Conservation (phyloP, 1,284 basidiomycete species). For the Ustilago lituana region DNA sequence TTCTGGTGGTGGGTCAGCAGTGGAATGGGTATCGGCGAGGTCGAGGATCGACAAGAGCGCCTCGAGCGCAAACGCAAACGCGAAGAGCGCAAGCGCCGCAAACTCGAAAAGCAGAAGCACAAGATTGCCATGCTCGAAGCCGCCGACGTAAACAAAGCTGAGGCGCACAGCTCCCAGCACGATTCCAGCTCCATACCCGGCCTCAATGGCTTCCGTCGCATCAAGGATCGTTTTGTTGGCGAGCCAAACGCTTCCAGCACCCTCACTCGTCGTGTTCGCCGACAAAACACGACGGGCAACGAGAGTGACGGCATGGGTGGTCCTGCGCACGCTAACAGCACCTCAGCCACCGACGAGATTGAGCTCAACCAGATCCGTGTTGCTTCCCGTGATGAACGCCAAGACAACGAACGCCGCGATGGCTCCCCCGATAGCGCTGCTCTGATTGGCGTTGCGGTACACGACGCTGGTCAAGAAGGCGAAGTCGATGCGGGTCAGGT, state of each 20-base stretch:
- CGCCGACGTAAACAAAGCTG: conserved; percentile 23
- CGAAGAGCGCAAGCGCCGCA: conserved; percentile 49
- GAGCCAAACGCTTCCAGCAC: conserved; percentile 25
- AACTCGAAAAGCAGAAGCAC: conserved; percentile 46
- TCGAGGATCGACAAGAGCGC: conserved; percentile 62
- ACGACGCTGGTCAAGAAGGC: conserved; percentile 9
- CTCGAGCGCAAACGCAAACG: conserved; percentile 49
- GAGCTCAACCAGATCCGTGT: conserved; percentile 43
- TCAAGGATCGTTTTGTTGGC: conserved; percentile 45
- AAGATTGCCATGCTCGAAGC: conserved; percentile 33
- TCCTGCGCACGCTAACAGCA: conserved; percentile 5
- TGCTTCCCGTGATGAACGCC: conserved; percentile 3
- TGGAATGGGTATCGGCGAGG: conserved; percentile 67
- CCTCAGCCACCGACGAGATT: conserved; percentile 24
- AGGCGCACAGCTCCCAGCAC: conserved; percentile 37
- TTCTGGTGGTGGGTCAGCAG: conserved; percentile 68
- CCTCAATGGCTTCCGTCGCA: conserved; percentile 41
- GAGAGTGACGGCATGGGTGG: conserved; percentile 10
- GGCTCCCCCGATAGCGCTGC: conserved; percentile 1
- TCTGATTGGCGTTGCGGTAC: conserved; percentile 19
- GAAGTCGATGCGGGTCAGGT: background rate
- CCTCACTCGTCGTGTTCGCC: conserved; percentile 33
- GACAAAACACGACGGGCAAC: conserved; percentile 12
- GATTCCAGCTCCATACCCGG: conserved; percentile 49
- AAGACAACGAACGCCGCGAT: background rate